These are phyloP conservation scores for Saraca asoca DNA, from an alignment of 331 rosid species.

Conservation along the genomic window DNA sequence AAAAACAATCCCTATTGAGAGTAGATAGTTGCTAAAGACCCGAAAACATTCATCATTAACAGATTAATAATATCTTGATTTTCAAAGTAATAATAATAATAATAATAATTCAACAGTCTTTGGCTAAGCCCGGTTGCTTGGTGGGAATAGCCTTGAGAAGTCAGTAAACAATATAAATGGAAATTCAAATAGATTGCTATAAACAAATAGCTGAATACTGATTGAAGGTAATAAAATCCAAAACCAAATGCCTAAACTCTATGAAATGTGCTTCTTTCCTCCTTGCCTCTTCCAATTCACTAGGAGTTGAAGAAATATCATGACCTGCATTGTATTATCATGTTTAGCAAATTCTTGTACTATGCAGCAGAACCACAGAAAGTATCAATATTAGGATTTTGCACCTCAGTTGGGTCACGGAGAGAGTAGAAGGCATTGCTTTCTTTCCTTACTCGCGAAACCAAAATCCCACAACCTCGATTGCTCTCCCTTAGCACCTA, in stretches of 20 bases:
- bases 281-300: slow-evolving; percentile 65
- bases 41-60: too few species aligned
- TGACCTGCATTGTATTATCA: slow-evolving; percentile 53
- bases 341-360: background rate
- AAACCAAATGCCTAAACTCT: slow-evolving; percentile 1
- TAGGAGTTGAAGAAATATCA: slow-evolving; percentile 68
- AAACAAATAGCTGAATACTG: background rate
- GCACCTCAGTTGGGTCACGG: slow-evolving; percentile 69
- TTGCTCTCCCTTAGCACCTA: slow-evolving; percentile 67
- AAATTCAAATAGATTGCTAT: slow-evolving; percentile 3
- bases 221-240: background rate
- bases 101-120: background rate
- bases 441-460: slow-evolving; percentile 73
- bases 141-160: slow-evolving; percentile 8
- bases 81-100: background rate
- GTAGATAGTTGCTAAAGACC: too few species aligned
- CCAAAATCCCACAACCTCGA: slow-evolving; percentile 80
- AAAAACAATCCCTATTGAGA: too few species aligned
- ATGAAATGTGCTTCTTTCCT: slow-evolving; percentile 30
- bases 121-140: background rate
- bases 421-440: slow-evolving; percentile 85
- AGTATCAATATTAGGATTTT: background rate
- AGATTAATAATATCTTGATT: background rate
- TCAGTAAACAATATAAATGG: background rate
- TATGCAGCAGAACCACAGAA: background rate